Percentiles rank a stretch among this genome's conserved stretches.
phyloP scores from a whole-genome alignment of 163 green algal species.

The Chlorella variabilis region DNA sequence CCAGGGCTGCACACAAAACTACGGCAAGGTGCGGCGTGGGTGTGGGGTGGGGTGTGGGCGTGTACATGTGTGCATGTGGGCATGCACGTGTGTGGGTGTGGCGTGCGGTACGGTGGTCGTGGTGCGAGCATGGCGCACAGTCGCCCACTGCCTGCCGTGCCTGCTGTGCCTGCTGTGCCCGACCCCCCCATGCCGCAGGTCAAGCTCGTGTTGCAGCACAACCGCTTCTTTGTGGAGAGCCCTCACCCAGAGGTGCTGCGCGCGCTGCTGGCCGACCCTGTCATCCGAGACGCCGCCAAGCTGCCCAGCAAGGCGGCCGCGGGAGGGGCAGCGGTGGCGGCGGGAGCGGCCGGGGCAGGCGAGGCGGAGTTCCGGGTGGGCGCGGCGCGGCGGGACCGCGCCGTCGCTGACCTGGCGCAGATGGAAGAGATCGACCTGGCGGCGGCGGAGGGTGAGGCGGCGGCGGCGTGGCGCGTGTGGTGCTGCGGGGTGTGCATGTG shows the following conservation, averaged over 20 bases:
- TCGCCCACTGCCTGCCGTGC: background rate
- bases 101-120: background rate
- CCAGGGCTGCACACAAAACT: conserved; percentile 90
- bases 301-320: background rate
- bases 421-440: conserved; percentile 54
- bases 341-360: conserved; percentile 14
- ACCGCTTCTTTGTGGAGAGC: conserved; percentile 96
- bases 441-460: background rate
- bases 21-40: conserved; percentile 82
- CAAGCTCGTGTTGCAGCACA: conserved; percentile 98
- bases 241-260: conserved; percentile 78
- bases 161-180: background rate
- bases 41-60: background rate
- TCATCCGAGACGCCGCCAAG: conserved; percentile 50
- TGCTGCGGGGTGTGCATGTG: background rate
- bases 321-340: conserved; percentile 26
- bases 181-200: conserved; percentile 57
- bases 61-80: conserved; percentile 5
- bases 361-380: conserved; percentile 48
- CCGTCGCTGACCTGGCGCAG: conserved; percentile 66
- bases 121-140: background rate
- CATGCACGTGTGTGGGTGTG: background rate
- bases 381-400: conserved; percentile 74
- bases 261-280: conserved; percentile 64
- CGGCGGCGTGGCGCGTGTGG: background rate